Evolutionary conservation across 768 basidiomycete genomes (phyloP).

Genomic region (Coprinopsis sp.): DNA sequence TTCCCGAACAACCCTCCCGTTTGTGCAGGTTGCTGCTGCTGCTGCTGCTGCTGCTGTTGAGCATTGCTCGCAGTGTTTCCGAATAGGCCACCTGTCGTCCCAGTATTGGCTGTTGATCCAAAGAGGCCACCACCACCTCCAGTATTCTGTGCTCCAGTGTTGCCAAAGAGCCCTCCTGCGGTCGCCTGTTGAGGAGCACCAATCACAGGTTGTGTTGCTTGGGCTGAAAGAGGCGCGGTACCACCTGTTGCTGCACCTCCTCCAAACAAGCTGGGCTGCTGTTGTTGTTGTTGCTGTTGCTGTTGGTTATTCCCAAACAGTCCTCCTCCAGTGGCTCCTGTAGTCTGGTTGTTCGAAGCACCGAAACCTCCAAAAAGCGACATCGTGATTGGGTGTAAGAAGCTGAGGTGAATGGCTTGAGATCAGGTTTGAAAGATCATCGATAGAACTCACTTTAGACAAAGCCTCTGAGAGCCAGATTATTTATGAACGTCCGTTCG

Average conservation of each 20-base stretch:
- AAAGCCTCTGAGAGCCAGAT: no score
- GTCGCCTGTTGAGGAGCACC: no score
- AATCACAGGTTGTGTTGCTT: constrained; percentile 13
- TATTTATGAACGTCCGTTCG: no score
- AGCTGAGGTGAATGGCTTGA: neutral
- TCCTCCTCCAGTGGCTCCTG: constrained; percentile 11
- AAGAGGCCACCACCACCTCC: no score
- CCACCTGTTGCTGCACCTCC: neutral
- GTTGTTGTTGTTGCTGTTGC: constrained; percentile 15
- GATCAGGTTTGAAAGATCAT: no score
- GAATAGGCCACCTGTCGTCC: constrained; percentile 12
- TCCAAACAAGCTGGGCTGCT: constrained; percentile 14
- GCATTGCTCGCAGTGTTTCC: constrained; percentile 7
- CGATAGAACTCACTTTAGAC: no score
- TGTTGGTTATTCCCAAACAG: constrained; percentile 19
- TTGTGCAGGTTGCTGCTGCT: constrained; percentile 9
- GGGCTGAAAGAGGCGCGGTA: constrained; percentile 5
- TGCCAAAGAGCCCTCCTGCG: constrained; percentile 24
- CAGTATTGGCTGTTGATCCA: neutral
- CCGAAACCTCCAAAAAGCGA: constrained; percentile 18
- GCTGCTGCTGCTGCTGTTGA: constrained; percentile 4
- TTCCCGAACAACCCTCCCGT: constrained; percentile 20
- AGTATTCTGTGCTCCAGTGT: constrained; percentile 3
- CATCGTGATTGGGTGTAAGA: constrained; percentile 12
- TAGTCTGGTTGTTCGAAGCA: constrained; percentile 7